These are phyloP conservation scores for Saccharomycopsis schoenii DNA, from an alignment of 805 yeast species.

Conservation along the genomic window DNA sequence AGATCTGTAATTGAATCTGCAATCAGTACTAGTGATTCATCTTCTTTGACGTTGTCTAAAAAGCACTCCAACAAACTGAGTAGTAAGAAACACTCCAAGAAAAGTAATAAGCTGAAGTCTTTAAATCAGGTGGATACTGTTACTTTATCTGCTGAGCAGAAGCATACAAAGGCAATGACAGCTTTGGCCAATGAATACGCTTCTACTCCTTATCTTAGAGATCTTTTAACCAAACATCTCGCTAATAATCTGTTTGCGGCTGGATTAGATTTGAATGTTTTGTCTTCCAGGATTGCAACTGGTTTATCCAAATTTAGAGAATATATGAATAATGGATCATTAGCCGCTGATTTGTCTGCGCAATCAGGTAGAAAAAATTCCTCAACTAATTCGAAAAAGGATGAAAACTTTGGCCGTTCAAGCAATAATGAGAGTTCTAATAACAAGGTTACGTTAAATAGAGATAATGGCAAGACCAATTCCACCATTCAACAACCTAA, in stretches of 20 bases:
- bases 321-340: not conserved
- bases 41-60: not conserved
- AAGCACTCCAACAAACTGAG: not conserved
- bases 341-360: not conserved
- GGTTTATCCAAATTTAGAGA: not conserved
- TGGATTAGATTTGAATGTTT: not conserved
- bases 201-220: constrained; percentile 6
- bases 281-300: not conserved
- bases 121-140: not conserved
- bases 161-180: not conserved
- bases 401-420: not conserved
- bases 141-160: not conserved
- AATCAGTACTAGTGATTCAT: not conserved
- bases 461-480: not conserved
- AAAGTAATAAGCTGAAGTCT: not conserved
- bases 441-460: not conserved
- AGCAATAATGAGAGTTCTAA: not conserved
- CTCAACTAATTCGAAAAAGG: not conserved
- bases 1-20: not conserved
- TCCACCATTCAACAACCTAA: not conserved
- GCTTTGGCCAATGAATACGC: constrained; percentile 6
- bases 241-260: constrained; percentile 2
- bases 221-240: constrained; percentile 6
- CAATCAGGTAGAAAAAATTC: not conserved
- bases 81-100: not conserved